Evolutionary conservation across 441 rosid species (phyloP).

Genomic region (Melastoma candidum): DNA sequence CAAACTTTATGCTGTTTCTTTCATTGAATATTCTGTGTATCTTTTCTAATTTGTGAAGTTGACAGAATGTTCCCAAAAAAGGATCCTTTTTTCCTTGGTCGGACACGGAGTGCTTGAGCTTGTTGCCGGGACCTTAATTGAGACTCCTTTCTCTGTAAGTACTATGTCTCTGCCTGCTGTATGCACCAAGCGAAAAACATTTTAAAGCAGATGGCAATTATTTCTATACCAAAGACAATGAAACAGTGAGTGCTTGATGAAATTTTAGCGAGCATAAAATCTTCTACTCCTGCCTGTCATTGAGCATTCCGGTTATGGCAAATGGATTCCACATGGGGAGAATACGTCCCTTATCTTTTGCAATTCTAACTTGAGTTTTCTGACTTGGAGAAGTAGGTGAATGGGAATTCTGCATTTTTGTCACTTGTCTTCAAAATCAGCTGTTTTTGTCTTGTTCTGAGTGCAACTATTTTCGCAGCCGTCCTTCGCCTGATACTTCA

Average conservation of each 20-base stretch:
- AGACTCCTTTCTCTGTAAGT: neutral
- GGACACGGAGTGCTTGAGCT: slow-evolving; percentile 1
- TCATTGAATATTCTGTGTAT: no score
- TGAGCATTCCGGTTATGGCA: no score
- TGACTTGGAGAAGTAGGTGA: neutral
- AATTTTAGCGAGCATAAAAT: no score
- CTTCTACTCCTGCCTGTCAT: no score
- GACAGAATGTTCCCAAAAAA: slow-evolving; percentile 3
- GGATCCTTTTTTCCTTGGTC: slow-evolving; percentile 7
- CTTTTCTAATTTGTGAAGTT: no score
- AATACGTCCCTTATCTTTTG: neutral
- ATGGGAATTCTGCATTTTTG: neutral
- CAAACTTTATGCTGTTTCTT: no score
- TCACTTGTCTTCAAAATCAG: neutral
- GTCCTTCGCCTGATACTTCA: neutral
- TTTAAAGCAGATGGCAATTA: neutral
- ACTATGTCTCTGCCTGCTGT: neutral
- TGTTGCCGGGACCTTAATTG: neutral
- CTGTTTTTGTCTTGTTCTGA: neutral
- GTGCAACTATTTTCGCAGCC: neutral
- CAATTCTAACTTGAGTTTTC: neutral
- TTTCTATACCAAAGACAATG: no score
- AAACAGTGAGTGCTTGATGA: no score
- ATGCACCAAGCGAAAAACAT: neutral
- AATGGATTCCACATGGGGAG: no score